A percentile compares a stretch with the other conserved stretches of the same genome.
Conservation (phyloP, 1,284 basidiomycete species). For the Singerocomus inundabilis region DNA sequence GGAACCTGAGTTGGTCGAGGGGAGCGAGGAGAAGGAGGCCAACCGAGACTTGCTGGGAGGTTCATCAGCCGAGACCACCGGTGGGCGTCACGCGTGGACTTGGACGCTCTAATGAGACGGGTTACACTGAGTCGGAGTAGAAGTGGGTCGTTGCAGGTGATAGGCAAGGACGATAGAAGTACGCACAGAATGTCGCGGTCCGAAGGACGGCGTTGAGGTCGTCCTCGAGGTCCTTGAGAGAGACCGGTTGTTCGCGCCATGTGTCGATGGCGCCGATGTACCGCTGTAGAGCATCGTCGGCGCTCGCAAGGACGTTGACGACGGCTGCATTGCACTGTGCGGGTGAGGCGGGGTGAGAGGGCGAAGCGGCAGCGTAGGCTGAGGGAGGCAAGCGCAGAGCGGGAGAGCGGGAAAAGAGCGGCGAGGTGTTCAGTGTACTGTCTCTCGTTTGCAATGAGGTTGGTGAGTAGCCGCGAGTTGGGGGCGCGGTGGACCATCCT, state of each 20-base stretch:
- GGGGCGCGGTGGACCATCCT: constrained; percentile 74
- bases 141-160: background rate
- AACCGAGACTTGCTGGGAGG: too few species aligned
- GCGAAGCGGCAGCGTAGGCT: constrained; percentile 66
- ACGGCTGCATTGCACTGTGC: constrained; percentile 58
- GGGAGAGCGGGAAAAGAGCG: constrained; percentile 54
- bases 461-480: too few species aligned
- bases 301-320: constrained; percentile 55
- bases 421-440: constrained; percentile 63
- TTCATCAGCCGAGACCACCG: too few species aligned
- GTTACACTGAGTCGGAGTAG: constrained; percentile 51
- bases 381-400: constrained; percentile 64
- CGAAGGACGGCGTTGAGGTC: constrained; percentile 65
- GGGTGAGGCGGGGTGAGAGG: constrained; percentile 38
- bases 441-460: constrained; percentile 67
- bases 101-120: constrained; percentile 73
- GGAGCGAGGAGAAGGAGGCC: too few species aligned
- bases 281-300: constrained; percentile 63
- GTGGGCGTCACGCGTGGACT: constrained; percentile 45
- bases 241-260: constrained; percentile 53
- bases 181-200: too few species aligned
- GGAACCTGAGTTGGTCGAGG: too few species aligned
- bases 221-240: constrained; percentile 64
- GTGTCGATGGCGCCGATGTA: constrained; percentile 61
- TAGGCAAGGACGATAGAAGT: background rate